Conservation (phyloP, 768 basidiomycete genomes). For the Naganishia onofrii region DNA sequence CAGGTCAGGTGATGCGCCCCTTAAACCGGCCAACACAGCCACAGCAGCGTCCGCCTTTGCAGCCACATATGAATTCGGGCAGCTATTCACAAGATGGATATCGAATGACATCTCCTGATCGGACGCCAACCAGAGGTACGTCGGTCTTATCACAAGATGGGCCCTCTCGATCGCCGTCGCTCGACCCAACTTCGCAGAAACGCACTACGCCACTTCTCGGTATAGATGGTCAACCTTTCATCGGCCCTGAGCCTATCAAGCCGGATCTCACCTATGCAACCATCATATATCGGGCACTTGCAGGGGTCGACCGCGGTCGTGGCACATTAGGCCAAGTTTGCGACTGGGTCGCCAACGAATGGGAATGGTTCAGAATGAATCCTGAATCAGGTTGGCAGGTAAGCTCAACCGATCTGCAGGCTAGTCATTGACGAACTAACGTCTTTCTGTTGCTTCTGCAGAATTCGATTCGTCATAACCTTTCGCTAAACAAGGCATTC, state of each 20-base stretch:
- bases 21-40: not conserved
- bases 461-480: conserved; percentile 91
- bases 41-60: conserved; percentile 14
- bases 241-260: conserved; percentile 65
- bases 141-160: conserved; percentile 8
- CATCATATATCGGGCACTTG: conserved; percentile 81
- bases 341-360: conserved; percentile 81
- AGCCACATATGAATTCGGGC: conserved; percentile 18
- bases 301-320: conserved; percentile 57
- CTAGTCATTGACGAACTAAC: not conserved
- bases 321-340: conserved; percentile 88
- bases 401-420: conserved; percentile 39
- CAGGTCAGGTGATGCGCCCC: conserved; percentile 1
- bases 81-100: conserved; percentile 10
- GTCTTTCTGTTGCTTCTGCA: conserved; percentile 46
- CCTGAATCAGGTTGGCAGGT: conserved; percentile 89
- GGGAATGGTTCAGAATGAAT: conserved; percentile 85
- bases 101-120: conserved; percentile 7
- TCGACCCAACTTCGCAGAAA: conserved; percentile 13
- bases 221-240: conserved; percentile 49
- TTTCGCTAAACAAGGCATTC: conserved; percentile 90
- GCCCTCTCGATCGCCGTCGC: conserved; percentile 14
- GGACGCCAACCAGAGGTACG: conserved; percentile 4
- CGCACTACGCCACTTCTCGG: conserved; percentile 40
- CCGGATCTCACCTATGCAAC: conserved; percentile 88